phyloP scores from a whole-genome alignment of 2,329 filamentous ascomycete genomes.

The Zalaria obscura region DNA sequence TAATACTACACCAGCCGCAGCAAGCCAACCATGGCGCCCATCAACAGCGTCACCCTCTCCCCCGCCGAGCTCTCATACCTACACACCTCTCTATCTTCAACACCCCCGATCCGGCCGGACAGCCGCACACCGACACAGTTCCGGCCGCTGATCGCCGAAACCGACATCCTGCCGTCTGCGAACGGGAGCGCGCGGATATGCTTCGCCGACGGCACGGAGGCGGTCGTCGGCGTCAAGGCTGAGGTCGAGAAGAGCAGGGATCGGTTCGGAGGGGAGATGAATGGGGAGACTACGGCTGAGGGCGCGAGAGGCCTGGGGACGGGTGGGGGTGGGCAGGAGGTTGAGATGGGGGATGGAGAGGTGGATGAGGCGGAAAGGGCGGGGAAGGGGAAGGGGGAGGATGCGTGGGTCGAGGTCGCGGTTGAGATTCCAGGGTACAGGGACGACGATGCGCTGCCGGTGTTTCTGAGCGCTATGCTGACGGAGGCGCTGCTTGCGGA shows the following conservation, averaged over 20 bases:
- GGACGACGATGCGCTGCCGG: conserved; percentile 80
- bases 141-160: conserved; percentile 80
- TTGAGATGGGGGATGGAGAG: conserved; percentile 25
- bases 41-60: conserved; percentile 57
- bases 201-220: conserved; percentile 89
- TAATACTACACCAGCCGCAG: background rate
- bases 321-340: conserved; percentile 18
- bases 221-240: conserved; percentile 88
- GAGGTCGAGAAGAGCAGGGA: conserved; percentile 65
- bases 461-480: conserved; percentile 80
- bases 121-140: conserved; percentile 73
- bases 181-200: conserved; percentile 91
- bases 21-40: conserved; percentile 39
- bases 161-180: conserved; percentile 72
- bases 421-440: conserved; percentile 85
- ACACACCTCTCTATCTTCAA: conserved; percentile 68
- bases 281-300: background rate
- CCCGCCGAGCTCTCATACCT: conserved; percentile 95
- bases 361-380: conserved; percentile 13
- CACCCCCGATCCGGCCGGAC: conserved; percentile 79
- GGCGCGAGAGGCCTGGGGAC: conserved; percentile 9
- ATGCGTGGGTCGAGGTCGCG: conserved; percentile 74
- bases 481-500: conserved; percentile 70
- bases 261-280: conserved; percentile 10
- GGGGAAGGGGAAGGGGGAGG: conserved; percentile 31